Base-by-base conservation (phyloP, 106 monocot species). In the Allium cepa region DNA sequence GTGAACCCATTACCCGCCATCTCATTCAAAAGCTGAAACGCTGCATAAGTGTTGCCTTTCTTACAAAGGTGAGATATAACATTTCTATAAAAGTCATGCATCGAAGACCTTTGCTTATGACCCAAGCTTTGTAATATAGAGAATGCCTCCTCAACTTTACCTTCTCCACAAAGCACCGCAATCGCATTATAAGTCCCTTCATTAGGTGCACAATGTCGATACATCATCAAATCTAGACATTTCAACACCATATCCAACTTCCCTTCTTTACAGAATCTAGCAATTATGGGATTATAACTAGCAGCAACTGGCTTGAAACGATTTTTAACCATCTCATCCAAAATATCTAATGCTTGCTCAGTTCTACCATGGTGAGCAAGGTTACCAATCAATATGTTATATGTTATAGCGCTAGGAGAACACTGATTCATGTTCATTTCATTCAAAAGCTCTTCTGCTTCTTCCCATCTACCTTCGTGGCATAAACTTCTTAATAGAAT, bases 121-220 rank as follows among this genome's bases (percentile, higher is more conserved):
- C 77, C 73, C 72, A 95, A 49, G 63, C 62, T 79, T 63, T 81
- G 72, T 49, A 91, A 49, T 60, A 95, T 83, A 6, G 67, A 27
- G 63, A 88, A 88, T 16, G 88, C 81, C 50, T 81, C 91, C 16
- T 77, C 73, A 47, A 79, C 82, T 75, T 79, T 85, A 8, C 85
- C 85, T 56, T 85, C 75, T 50, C 69, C 77, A 60, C 91, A 91
- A 66, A 95, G 85, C 26, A 85, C 64, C 0, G 90, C 78, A 60
- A 95, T 77, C 3, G 94, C 94, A 71, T 85, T 83, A 57, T 85
- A 95, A n/a, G 94, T 95, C 26, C 94, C 94, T 11, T 82, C 84
- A 70, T 83, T 91, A 9, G 81, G 73, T 17, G 56, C 7, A 70
- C 85, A 83, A 52, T 78, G 56, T 50, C 69, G 60, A 47, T 73